Conservation (phyloP, 306 rosid genomes). For the Crataegus laevigata region DNA sequence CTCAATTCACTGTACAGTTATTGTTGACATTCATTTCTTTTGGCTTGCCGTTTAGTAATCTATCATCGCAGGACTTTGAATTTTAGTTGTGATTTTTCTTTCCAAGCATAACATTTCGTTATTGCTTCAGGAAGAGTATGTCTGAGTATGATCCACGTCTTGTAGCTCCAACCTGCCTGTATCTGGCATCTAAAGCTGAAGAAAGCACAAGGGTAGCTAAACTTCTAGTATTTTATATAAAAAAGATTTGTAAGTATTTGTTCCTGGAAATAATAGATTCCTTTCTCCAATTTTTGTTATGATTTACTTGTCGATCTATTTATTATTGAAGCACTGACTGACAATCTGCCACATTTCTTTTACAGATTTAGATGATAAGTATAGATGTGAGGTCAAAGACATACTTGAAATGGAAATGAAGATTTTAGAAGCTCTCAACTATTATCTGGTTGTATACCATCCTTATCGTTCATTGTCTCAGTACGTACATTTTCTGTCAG, state of each 20-base stretch:
- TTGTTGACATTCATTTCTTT: background rate
- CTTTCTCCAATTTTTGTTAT: background rate
- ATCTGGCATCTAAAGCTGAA: constrained; percentile 89
- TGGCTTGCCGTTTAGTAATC: background rate
- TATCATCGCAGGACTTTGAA: background rate
- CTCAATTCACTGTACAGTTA: background rate
- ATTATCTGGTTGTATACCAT: constrained; percentile 87
- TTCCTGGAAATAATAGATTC: background rate
- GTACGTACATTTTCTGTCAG: constrained; percentile 35
- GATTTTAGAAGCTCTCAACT: constrained; percentile 87
- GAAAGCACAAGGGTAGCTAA: constrained; percentile 92
- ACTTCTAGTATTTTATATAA: constrained; percentile 69
- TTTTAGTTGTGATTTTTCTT: background rate
- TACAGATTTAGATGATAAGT: constrained; percentile 78
- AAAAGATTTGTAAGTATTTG: constrained; percentile 44
- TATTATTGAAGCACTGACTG: constrained; percentile 17
- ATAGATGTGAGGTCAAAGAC: constrained; percentile 80
- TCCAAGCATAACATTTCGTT: background rate
- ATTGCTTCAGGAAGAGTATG: constrained; percentile 71
- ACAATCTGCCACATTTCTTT: constrained; percentile 5
- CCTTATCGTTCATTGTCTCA: constrained; percentile 85
- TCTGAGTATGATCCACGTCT: constrained; percentile 85
- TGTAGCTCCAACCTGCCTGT: constrained; percentile 91
- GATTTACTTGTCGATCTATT: constrained; percentile 12
- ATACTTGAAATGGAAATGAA: constrained; percentile 99